Evolutionary conservation across 352 stramenopile genomes (phyloP), one percentile per base, ranked within the genome.

Genomic region (Plasmopara muralis): DNA sequence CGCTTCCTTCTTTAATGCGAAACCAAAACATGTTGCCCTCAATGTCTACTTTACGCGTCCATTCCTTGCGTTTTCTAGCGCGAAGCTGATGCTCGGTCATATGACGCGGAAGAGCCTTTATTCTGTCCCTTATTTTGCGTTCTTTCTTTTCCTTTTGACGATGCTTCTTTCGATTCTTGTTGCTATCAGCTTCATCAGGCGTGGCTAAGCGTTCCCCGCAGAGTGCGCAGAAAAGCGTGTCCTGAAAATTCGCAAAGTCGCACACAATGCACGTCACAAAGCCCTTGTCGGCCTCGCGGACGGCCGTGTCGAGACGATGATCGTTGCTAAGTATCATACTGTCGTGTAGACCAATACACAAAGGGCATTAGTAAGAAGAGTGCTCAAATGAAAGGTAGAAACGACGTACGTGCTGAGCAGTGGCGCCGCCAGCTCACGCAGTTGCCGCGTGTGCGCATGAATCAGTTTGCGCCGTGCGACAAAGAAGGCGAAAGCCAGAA

Each of bases 191-290:
- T 25, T 25, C 20, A 25, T 25, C 20, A 25, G 20, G 41, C 16
- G 34, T 45, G 30, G 55, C 53, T 49, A 83, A 62, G 31, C 55
- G 38, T 40, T 75, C 64, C 10, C 73, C 71, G 38, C 73, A 84
- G 33, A 82, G 43, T 9, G 55, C 67, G 47, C 74, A 84, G 58
- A 74, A 75, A 31, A 57, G 57, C 18, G 64, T 57, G 25, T 65
- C 53, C 51, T 82, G 78, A 56, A 82, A 84, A 64, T 84, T 84
- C 53, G 77, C 71, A 47, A 84, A 84, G 46, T 62, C 65, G 33
- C 74, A 84, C 38, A 81, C 58, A 18, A 33, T 25, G 49, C 74
- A 84, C 18, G 51, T 48, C 9, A 72, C 53, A 50, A 67, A 82
- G 9, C 74, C 74, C 37, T 74, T 76, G 12, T 74, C 60, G 4